phyloP scores from a whole-genome alignment of 2,329 filamentous ascomycete species.

The Penicillium fuscoglaucum region DNA sequence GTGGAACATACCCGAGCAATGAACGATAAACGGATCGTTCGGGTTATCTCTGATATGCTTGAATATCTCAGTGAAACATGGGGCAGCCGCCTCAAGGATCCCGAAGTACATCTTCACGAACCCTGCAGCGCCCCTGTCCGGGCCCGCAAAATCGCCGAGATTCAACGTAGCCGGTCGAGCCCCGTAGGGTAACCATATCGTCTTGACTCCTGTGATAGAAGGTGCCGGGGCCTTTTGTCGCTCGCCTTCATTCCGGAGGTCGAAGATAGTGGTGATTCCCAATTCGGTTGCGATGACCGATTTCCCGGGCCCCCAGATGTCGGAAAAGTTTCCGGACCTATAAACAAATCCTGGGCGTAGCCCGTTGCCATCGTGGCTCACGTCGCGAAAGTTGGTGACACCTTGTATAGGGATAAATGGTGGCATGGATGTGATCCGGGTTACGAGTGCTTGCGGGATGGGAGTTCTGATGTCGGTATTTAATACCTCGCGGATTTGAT shows the following conservation, averaged over 20 bases:
- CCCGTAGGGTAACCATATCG: constrained; percentile 50
- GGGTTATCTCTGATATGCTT: constrained; percentile 54
- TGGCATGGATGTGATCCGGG: constrained; percentile 26
- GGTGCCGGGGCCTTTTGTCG: constrained; percentile 48
- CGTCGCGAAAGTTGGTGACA: constrained; percentile 31
- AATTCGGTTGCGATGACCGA: constrained; percentile 52
- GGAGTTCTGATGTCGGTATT: constrained; percentile 26
- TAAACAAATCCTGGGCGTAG: constrained; percentile 60
- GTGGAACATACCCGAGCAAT: constrained; percentile 53
- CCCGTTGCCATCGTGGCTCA: constrained; percentile 23
- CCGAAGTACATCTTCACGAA: constrained; percentile 68
- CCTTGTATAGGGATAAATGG: constrained; percentile 31
- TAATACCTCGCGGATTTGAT: constrained; percentile 23
- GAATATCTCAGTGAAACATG: constrained; percentile 61
- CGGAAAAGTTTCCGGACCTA: constrained; percentile 67
- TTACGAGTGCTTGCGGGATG: constrained; percentile 23
- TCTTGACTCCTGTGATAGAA: constrained; percentile 58
- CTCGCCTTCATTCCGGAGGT: constrained; percentile 61
- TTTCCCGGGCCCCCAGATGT: constrained; percentile 56
- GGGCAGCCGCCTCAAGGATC: constrained; percentile 64
- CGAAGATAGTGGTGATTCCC: constrained; percentile 66
- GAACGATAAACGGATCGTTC: constrained; percentile 59
- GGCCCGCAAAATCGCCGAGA: constrained; percentile 39
- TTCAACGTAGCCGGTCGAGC: constrained; percentile 45
- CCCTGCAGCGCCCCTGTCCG: constrained; percentile 59